Conservation (phyloP, 2,329 filamentous ascomycete genomes). For the Taxawa tesnikishii region DNA sequence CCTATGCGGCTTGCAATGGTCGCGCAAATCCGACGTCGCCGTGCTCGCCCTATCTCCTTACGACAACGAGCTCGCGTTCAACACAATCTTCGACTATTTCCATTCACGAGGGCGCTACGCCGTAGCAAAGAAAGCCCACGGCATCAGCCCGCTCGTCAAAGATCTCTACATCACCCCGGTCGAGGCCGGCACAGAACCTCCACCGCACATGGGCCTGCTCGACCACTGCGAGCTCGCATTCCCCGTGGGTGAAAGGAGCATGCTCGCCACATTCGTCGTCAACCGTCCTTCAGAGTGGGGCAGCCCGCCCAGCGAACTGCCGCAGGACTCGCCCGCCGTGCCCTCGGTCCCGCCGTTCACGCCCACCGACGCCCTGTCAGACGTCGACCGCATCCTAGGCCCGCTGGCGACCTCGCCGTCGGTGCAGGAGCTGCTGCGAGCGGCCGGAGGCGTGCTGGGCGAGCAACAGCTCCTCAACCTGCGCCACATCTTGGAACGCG, state of each 20-base stretch:
- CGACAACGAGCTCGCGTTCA: slow-evolving; percentile 52
- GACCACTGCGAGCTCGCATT: slow-evolving; percentile 69
- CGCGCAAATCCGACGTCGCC: slow-evolving; percentile 68
- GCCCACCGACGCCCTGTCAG: slow-evolving; percentile 15
- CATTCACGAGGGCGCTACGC: slow-evolving; percentile 70
- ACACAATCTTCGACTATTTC: slow-evolving; percentile 80
- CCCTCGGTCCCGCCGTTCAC: slow-evolving; percentile 14
- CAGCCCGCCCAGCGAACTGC: slow-evolving; percentile 15
- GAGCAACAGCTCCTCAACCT: slow-evolving; percentile 61
- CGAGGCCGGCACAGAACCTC: slow-evolving; percentile 55
- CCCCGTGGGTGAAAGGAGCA: slow-evolving; percentile 58
- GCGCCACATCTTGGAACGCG: slow-evolving; percentile 51
- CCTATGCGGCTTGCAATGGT: slow-evolving; percentile 75
- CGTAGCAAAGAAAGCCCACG: slow-evolving; percentile 63
- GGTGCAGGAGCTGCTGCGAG: slow-evolving; percentile 25
- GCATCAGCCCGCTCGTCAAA: slow-evolving; percentile 50
- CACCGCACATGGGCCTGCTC: slow-evolving; percentile 82
- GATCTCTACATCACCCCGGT: slow-evolving; percentile 89
- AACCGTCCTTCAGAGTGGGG: slow-evolving; percentile 21
- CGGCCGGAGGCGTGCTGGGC: slow-evolving; percentile 19
- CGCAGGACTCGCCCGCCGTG: slow-evolving; percentile 18
- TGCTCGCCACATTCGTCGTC: slow-evolving; percentile 78
- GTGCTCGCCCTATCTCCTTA: slow-evolving; percentile 60
- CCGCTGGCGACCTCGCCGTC: slow-evolving; percentile 28
- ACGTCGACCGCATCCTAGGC: slow-evolving; percentile 25